Evolutionary conservation across 306 rosid species (phyloP), one percentile per base, ranked within the genome.

Genomic region (Cucumis hystrix): DNA sequence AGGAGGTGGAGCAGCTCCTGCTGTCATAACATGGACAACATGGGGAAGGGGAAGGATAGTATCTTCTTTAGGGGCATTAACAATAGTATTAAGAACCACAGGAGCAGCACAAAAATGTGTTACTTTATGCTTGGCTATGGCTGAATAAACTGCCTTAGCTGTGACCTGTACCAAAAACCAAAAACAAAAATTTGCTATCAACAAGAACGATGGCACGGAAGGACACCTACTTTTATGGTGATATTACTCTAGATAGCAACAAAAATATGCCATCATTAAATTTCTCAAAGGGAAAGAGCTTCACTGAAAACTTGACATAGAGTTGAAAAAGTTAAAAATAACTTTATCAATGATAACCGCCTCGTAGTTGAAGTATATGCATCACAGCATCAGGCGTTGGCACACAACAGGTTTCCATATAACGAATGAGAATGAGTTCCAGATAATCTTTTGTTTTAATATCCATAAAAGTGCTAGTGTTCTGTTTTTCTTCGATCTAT

Each of bases 91-190:
- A 54, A 94, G 97, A 58, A 94, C 97, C 79, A 94, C 91, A 4
- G 98, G 98, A 15, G 97, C 98, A 59, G 96, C 98, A 84, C 98
- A 94, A 77, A 94, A 94, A 82, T 94, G 90, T 79, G 98, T 91
- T 77, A 87, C 98, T 39, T 90, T 85, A 76, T 90, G 80, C 77
- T 90, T 57, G 57, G 85, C 89, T 74, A 94, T 91, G 25, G 98
- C 94, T 74, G 87, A 83, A 74, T 91, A 94, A 17, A 94, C 82
- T 74, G 88, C 89, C 83, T 83, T 91, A 1, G 97, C 91, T 23
- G 93, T 83, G 74, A 94, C 96, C 97, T 94, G 75, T 45, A 66
- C 6, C 40, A 4, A 52, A 8, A n/a, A 66, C 20, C 51, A 18
- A 51, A 43, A 59, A 16, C 6, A 20, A 9, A 25, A 25, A 40